phyloP scores from a whole-genome alignment of 2,329 filamentous ascomycete species.

The Myriosclerotinia duriaeana region DNA sequence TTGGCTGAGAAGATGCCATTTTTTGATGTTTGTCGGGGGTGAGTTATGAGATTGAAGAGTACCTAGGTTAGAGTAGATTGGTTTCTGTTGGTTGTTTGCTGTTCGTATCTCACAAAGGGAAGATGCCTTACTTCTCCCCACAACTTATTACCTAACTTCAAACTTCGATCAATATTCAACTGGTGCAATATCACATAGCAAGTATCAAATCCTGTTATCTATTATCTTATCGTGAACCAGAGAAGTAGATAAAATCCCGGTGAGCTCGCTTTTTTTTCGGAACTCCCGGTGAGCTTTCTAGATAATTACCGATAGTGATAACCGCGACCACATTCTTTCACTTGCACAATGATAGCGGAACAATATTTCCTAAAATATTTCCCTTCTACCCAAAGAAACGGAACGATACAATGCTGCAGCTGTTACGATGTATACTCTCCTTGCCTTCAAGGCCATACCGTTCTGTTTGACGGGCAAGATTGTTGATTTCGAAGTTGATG shows the following conservation, averaged over 20 bases:
- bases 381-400: background rate
- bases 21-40: background rate
- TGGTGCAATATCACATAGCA: background rate
- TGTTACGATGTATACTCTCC: too few relatives aligned
- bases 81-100: background rate
- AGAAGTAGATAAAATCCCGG: background rate
- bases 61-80: background rate
- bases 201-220: background rate
- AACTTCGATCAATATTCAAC: too few relatives aligned
- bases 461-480: too few relatives aligned
- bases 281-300: too few relatives aligned
- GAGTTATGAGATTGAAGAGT: background rate
- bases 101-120: background rate
- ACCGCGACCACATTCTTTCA: background rate
- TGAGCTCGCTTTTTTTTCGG: background rate
- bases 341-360: background rate
- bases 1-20: conserved; percentile 3
- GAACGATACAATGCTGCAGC: background rate
- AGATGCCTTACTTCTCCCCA: too few relatives aligned
- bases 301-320: too few relatives aligned
- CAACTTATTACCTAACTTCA: too few relatives aligned
- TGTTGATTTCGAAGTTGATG: background rate
- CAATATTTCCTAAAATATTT: background rate
- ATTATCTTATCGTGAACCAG: background rate
- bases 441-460: background rate